A percentile compares a stretch with the other conserved stretches of the same genome.
Evolutionary conservation across 2,329 filamentous ascomycete genomes (phyloP).

Genomic region (Colletotrichum musicola): DNA sequence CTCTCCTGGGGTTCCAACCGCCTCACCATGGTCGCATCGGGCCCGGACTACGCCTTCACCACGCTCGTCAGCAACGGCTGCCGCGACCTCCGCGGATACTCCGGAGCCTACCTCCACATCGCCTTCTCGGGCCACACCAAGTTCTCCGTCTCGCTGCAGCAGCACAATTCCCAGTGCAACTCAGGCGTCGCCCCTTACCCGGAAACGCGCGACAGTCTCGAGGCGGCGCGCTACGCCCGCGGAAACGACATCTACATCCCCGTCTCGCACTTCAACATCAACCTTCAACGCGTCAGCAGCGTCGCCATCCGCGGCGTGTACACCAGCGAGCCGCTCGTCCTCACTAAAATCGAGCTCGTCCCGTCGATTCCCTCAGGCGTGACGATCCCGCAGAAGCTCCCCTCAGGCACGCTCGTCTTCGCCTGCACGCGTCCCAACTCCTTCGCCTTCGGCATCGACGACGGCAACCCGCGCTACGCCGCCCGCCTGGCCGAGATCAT

Average conservation of each 20-base stretch:
- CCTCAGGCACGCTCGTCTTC: slow-evolving; percentile 71
- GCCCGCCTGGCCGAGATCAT: slow-evolving; percentile 68
- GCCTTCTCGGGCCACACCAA: slow-evolving; percentile 71
- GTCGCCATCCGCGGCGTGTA: slow-evolving; percentile 76
- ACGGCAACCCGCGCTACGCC: slow-evolving; percentile 66
- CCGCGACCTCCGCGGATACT: slow-evolving; percentile 66
- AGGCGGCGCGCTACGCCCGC: slow-evolving; percentile 69
- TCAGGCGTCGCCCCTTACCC: slow-evolving; percentile 69
- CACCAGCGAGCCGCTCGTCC: slow-evolving; percentile 59
- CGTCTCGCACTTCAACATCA: slow-evolving; percentile 73
- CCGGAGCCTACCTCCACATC: slow-evolving; percentile 73
- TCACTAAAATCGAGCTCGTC: slow-evolving; percentile 73
- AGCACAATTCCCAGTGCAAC: slow-evolving; percentile 74
- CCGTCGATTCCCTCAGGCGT: slow-evolving; percentile 63
- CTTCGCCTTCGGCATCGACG: slow-evolving; percentile 80
- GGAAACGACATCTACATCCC: slow-evolving; percentile 74
- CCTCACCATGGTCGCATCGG: slow-evolving; percentile 57
- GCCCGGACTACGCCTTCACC: slow-evolving; percentile 69
- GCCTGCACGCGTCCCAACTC: slow-evolving; percentile 76
- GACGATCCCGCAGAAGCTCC: slow-evolving; percentile 69
- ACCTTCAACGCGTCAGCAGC: slow-evolving; percentile 67
- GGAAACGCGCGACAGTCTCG: slow-evolving; percentile 76
- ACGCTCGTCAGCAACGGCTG: slow-evolving; percentile 61
- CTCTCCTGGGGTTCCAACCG: slow-evolving; percentile 63
- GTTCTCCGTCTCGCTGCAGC: slow-evolving; percentile 74